Evolutionary conservation across 2,329 filamentous ascomycete genomes (phyloP), one percentile per base, ranked within the genome.

Genomic region (Xylariales sp.): DNA sequence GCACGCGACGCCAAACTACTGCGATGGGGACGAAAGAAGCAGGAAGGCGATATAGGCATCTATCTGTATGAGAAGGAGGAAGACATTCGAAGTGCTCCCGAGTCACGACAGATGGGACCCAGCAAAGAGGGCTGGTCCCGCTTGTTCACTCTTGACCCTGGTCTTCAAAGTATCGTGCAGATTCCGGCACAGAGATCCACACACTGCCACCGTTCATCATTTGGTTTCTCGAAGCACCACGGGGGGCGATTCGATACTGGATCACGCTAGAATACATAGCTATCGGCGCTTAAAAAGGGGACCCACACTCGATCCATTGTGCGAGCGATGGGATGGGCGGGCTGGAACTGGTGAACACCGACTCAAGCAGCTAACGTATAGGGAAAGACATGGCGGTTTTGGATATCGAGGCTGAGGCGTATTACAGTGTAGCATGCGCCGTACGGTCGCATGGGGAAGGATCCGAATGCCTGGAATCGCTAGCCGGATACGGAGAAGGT

Each of bases 11-110:
- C 29, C 16, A 32, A 14, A 7, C 7, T 10, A 14, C 7, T 14
- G 15, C 40, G 43, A 41, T 31, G 49, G 42, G 10, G 44, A 20
- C 19, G 16, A 5, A 10, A 4, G 39, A 14, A 19, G 27, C 14
- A 20, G 18, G 15, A 15, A 15, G 15, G 1, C n/a, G 20, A 19
- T 16, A 18, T 16, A 18, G 8, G 18, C 16, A 32, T 18, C 18
- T 5, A 9, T 12, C 32, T 34, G 12, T 9, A 16, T 14, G 21
- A 34, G 32, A 34, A 34, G 32, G 32, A 34, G 21, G 32, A 18
- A 34, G 32, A 34, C 21, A 9, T 18, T 34, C 32, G 21, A 34
- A 34, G 21, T 34, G 21, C 15, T 16, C 15, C n/a, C n/a, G n/a
- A n/a, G n/a, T n/a, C n/a, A n/a, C n/a, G 29, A 8, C 10, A 9